Base-by-base conservation (phyloP, 352 stramenopile species). In the Phytophthora pini region DNA sequence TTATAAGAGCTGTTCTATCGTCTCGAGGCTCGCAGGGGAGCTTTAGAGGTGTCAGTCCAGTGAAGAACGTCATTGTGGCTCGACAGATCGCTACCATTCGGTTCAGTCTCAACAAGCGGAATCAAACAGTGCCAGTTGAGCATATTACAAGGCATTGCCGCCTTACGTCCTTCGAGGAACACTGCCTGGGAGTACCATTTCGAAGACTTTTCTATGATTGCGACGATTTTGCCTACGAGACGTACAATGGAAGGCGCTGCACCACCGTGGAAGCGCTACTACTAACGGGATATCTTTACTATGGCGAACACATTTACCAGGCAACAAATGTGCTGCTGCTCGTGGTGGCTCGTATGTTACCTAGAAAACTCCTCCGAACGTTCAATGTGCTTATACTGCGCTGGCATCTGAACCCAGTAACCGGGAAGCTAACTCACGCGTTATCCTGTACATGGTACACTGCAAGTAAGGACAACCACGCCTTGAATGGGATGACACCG, bases 341-440 rank as follows among this genome's bases (percentile, higher is more conserved):
- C 4, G 24, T 76, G 2, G n/a, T 68, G 13, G 56, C 63, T 6
- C 57, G 63, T 17, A 36, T 70, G 15, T 5, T 73, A 41, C 64
- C 69, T 1, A 49, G 45, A 22, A 64, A 56, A 38, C 22, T 73
- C 2, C 48, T 73, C 22, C 60, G 69, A 27, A 70, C 64, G 36
- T 76, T 76, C 27, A 73, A 76, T 31, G 56, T 74, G n/a, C 32
- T 74, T n/a, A 15, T 60, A 29, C 31, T 60, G 5, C 39, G 53
- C 27, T 50, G 53, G 53, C 41, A 60, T 26, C 44, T 75, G 39
- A 56, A 71, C 49, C 34, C 56, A 26, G 32, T 22, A 46, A 61
- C 49, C 44, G 55, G 61, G 4, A 53, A 22, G 4, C 13, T 70
- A 40, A 65, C 43, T 4, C 56, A 70, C 29, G 57, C 51, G 0